A percentile compares a stretch with the other conserved stretches of the same genome.
These are phyloP conservation scores for Talaromyces sp. DNA, from an alignment of 2,329 filamentous ascomycete genomes.

Conservation along the genomic window DNA sequence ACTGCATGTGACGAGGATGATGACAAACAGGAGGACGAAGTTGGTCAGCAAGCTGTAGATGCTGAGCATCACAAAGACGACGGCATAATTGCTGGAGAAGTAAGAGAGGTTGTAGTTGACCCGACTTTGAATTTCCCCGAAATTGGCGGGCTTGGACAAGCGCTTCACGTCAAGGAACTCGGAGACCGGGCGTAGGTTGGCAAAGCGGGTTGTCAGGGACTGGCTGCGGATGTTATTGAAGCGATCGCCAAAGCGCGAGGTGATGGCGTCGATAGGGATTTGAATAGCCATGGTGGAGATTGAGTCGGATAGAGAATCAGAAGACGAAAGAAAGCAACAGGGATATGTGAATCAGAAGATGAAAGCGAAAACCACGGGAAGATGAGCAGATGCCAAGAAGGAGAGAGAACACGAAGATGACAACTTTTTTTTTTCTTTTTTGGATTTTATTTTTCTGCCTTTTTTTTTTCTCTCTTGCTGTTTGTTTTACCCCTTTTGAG, in stretches of 20 bases:
- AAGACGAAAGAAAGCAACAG: slow-evolving; percentile 1
- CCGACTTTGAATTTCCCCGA: slow-evolving; percentile 83
- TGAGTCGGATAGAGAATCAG: not conserved
- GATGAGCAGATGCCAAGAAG: slow-evolving; percentile 3
- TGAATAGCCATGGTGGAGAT: slow-evolving; percentile 73
- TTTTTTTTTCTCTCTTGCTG: slow-evolving; percentile 1
- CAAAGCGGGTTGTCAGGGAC: slow-evolving; percentile 78
- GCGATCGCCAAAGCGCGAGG: slow-evolving; percentile 88
- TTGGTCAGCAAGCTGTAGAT: slow-evolving; percentile 95
- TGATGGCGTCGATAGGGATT: slow-evolving; percentile 89
- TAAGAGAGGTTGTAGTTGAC: slow-evolving; percentile 97
- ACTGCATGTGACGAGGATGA: slow-evolving; percentile 80
- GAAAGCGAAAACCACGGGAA: slow-evolving; percentile 2
- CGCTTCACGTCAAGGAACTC: slow-evolving; percentile 98
- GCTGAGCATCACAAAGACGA: slow-evolving; percentile 90
- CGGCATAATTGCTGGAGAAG: slow-evolving; percentile 98
- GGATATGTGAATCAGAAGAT: not conserved
- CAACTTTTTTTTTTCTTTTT: slow-evolving; percentile 9
- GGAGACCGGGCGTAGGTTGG: slow-evolving; percentile 85
- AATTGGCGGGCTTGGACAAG: slow-evolving; percentile 90
- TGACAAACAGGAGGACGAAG: slow-evolving; percentile 83
- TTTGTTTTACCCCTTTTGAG: not conserved
- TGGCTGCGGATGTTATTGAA: slow-evolving; percentile 82
- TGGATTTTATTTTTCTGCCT: not conserved
- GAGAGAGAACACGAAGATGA: slow-evolving; percentile 2